Conservation (phyloP, 768 basidiomycete species). For the Boletus huronensis region DNA sequence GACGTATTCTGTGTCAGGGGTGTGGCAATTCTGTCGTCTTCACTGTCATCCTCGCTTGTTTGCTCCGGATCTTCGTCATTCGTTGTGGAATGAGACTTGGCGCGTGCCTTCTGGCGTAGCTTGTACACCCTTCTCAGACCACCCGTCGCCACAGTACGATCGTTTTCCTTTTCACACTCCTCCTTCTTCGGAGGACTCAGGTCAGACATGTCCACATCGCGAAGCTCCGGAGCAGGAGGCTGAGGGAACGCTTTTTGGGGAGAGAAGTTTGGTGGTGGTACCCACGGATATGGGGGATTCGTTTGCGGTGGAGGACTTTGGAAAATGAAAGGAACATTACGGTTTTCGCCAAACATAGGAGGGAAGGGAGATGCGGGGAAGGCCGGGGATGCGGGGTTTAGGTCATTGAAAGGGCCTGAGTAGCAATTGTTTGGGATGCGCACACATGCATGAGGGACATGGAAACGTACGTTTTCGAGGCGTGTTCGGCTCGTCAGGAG, state of each 20-base stretch:
- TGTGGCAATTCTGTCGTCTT: conserved; percentile 40
- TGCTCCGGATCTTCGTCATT: conserved; percentile 31
- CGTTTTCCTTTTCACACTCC: conserved; percentile 38
- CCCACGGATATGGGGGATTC: conserved; percentile 54
- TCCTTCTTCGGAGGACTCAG: conserved; percentile 54
- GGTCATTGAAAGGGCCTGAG: conserved; percentile 42
- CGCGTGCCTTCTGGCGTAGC: conserved; percentile 50
- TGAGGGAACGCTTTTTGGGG: conserved; percentile 57
- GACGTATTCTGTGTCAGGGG: conserved; percentile 55
- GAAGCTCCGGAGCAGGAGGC: conserved; percentile 43
- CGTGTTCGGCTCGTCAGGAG: conserved; percentile 45
- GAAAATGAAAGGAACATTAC: conserved; percentile 73
- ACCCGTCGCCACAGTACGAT: conserved; percentile 58
- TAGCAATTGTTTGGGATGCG: conserved; percentile 28
- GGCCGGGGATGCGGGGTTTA: conserved; percentile 36
- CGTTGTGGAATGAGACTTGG: conserved; percentile 23
- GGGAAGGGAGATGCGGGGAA: conserved; percentile 36
- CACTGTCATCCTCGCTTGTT: conserved; percentile 45
- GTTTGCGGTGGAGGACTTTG: conserved; percentile 47
- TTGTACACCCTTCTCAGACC: conserved; percentile 65
- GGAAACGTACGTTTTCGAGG: conserved; percentile 65
- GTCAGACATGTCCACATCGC: conserved; percentile 76
- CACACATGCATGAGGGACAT: conserved; percentile 24
- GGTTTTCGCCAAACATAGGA: conserved; percentile 62
- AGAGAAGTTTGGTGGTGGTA: conserved; percentile 58